Base-by-base conservation (phyloP, 2,329 filamentous ascomycete genomes). In the Talaromyces sp. region DNA sequence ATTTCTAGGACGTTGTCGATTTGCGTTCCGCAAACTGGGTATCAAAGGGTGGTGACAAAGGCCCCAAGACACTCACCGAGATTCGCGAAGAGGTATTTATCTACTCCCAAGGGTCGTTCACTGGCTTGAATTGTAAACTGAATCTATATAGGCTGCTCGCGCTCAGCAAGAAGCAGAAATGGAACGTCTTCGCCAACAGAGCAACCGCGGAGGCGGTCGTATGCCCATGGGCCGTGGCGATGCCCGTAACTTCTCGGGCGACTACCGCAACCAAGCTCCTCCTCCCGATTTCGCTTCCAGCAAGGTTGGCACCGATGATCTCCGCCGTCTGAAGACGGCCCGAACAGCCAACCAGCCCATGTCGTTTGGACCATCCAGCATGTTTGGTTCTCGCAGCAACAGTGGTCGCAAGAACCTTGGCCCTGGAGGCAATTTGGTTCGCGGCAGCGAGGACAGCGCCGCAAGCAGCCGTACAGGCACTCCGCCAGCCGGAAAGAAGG, bases 51-150 rank as follows among this genome's bases (percentile, higher is more conserved):
- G 79, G 81, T 58, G 89, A 92, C 78, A 97, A 97, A 82, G 94
- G 94, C 41, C 94, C 94, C 61, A 97, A 97, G 87, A 99, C 94
- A 9, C 89, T 99, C 57, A 87, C 92, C 3, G 90, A 97, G 78
- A 90, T 99, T 66, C 90, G 92, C 73, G 88, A 88, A 67, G 88
- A 91, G 77, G 86, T 87, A 79, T 70, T 82, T 76, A 11, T 27
- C 50, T 53, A 21, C 43, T 32, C 35, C 19, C 14, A 6, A 35
- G 14, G 6, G 12, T 32, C 5, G 9, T 8, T 7, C 17, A 38
- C 35, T 38, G n/a, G 17, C 5, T 56, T 53, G 60, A 26, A 56
- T 56, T 60, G 43, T 1, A 55, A 31, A 21, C 24, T 17, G 3
- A 56, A 19, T 3, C 31, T 26, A 11, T 57, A 60, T 57, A 72